A percentile compares a stretch with the other conserved stretches of the same genome.
Evolutionary conservation across 495 filamentous ascomycete species (phyloP).

Genomic region (Extremus antarcticus): DNA sequence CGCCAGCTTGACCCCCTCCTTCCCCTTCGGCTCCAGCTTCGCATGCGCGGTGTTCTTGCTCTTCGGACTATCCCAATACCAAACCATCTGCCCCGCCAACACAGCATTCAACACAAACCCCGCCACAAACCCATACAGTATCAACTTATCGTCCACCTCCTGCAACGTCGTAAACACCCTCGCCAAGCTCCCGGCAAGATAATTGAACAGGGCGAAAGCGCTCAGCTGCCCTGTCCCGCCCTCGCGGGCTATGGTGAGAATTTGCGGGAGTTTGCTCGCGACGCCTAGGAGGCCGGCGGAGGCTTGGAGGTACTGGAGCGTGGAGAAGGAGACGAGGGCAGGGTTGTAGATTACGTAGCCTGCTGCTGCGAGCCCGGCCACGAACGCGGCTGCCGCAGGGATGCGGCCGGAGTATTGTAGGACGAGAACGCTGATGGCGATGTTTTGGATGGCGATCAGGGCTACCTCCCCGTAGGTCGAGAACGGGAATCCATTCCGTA

Average conservation of each 20-base stretch:
- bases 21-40: constrained; percentile 12
- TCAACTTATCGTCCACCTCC: constrained; percentile 89
- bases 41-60: constrained; percentile 34
- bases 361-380: constrained; percentile 58
- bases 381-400: constrained; percentile 54
- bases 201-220: constrained; percentile 96
- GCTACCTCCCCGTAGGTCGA: constrained; percentile 93
- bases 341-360: constrained; percentile 56
- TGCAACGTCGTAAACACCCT: constrained; percentile 95
- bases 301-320: constrained; percentile 67
- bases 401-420: constrained; percentile 61
- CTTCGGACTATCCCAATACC: constrained; percentile 81
- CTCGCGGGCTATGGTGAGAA: constrained; percentile 66
- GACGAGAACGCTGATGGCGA: constrained; percentile 74
- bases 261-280: constrained; percentile 87
- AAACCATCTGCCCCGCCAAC: constrained; percentile 82
- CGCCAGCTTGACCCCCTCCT: constrained; percentile 8
- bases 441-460: constrained; percentile 81
- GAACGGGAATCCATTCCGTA: constrained; percentile 82
- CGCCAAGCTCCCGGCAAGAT: constrained; percentile 78
- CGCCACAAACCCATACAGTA: constrained; percentile 84
- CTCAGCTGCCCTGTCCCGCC: constrained; percentile 90
- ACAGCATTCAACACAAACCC: constrained; percentile 81
- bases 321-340: constrained; percentile 53
- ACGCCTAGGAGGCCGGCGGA: constrained; percentile 73